These are phyloP conservation scores for Trichoderma virens DNA, from an alignment of 495 filamentous ascomycete species.

Conservation along the genomic window DNA sequence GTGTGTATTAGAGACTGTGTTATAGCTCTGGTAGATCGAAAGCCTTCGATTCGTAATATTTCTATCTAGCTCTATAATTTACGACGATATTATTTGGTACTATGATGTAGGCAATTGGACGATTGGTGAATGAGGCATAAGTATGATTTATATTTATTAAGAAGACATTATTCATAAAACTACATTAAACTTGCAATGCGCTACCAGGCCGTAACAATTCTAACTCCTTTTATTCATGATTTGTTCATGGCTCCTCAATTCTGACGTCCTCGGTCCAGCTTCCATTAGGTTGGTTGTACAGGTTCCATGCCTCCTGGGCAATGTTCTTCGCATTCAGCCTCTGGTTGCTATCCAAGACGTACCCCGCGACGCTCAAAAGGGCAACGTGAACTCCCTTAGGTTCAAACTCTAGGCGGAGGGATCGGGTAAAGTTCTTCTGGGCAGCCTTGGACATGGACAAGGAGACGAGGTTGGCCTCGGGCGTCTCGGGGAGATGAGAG, in stretches of 20 bases:
- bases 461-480: slow-evolving; percentile 30
- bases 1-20: too few relatives aligned
- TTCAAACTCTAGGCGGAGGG: slow-evolving; percentile 21
- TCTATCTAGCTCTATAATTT: too few relatives aligned
- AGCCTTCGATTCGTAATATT: too few relatives aligned
- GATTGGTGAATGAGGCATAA: too few relatives aligned
- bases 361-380: slow-evolving; percentile 28
- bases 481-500: slow-evolving; percentile 24
- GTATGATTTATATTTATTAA: too few relatives aligned
- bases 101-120: too few relatives aligned
- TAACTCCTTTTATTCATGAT: too few relatives aligned
- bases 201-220: too few relatives aligned
- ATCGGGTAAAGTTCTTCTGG: slow-evolving; percentile 32
- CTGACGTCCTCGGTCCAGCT: not conserved
- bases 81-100: too few relatives aligned
- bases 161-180: too few relatives aligned
- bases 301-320: slow-evolving; percentile 30
- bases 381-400: slow-evolving; percentile 29
- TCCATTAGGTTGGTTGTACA: slow-evolving; percentile 22
- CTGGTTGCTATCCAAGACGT: slow-evolving; percentile 22
- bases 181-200: too few relatives aligned
- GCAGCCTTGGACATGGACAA: slow-evolving; percentile 36
- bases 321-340: slow-evolving; percentile 29
- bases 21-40: too few relatives aligned
- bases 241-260: not conserved